Base-by-base conservation (phyloP, 202 grass and related monocot genomes). In the Miscanthus sacchariflorus region DNA sequence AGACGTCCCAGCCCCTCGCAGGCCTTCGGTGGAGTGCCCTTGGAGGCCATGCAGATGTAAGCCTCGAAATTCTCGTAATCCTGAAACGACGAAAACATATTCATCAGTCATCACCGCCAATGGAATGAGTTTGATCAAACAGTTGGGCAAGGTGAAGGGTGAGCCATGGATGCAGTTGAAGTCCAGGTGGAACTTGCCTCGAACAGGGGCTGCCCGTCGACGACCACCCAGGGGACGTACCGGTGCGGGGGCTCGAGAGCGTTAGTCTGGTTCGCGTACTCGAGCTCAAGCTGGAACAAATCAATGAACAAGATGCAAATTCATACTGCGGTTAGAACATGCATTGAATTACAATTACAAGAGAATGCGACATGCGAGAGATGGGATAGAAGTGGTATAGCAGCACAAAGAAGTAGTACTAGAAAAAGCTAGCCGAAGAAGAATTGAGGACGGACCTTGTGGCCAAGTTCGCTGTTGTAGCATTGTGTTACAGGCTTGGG, bases 221-320 rank as follows among this genome's bases (percentile, higher is more conserved):
- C 94, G 45, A 99, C 94, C 69, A 99, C 97, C 97, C 97, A 97
- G 4, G 94, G 94, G 25, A 99, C 94, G 40, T 95, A 99, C 88
- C 14, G 89, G 85, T 97, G 97, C 2, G 97, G 93, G 11, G 94
- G 93, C 71, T 91, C 72, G 28, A 99, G 88, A 44, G 91, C 85
- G 49, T 93, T 81, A 48, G 94, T 99, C 87, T 90, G 87, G 39
- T 81, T 87, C 68, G 86, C 94, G 75, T 95, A 97, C 90, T 92
- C 27, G 54, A 99, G 88, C 21, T 92, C 85, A 76, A 99, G 93
- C 97, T 99, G 91, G 67, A 28, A 67, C 12, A 52, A 59, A 13
- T 15, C 64, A 67, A 12, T 24, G 52, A 77, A 72, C 52, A 78
- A 58, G 45, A 58, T 36, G 50, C 42, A 43, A 11, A 45, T 84